Base-by-base conservation (phyloP, 2,329 filamentous ascomycete genomes). In the Calonectria pseudoturangicola region DNA sequence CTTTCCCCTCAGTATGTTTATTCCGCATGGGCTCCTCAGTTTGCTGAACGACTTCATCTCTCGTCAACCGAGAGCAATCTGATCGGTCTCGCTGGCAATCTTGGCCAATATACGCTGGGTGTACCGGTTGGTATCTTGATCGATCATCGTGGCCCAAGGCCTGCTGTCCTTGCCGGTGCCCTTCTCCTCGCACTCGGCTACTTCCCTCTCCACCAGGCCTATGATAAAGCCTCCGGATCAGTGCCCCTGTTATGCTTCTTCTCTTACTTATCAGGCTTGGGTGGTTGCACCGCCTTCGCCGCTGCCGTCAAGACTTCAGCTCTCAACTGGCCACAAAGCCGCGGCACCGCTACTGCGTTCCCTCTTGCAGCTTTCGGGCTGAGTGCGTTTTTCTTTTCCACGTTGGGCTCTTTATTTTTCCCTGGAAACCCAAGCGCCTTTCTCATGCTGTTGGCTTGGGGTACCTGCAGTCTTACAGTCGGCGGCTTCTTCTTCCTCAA, bases 11-110 rank as follows among this genome's bases (percentile, higher is more conserved):
- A 98, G 95, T 98, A 99, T 91, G 96, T 96, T 82, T 99, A 98
- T 85, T 98, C 95, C 68, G 96, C 96, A 85, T 99, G 97, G 96
- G 95, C 95, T 16, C 97, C 97, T 25, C 96, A 98, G 85, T 98
- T 98, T 82, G 95, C 96, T 63, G 93, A 97, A 80, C 92, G 91
- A 78, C 88, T 99, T 79, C 92, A 93, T 82, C 91, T 98, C 73
- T 95, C 95, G 16, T 93, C 97, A n/a, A 98, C 96, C 3, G 90
- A 98, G 84, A 95, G 92, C 84, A 98, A 99, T 84, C 85, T 98
- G 76, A 96, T 99, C 81, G 96, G 94, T 51, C 88, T 94, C n/a
- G 90, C 91, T 58, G 94, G 92, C n/a, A 96, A 96, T 81, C 86
- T 98, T 81, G 96, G 96, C 81, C 98, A 98, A 95, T 98, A 98